A percentile compares a stretch with the other conserved stretches of the same genome.
Conservation (phyloP, 495 filamentous ascomycete genomes). For the Monascus purpureus region DNA sequence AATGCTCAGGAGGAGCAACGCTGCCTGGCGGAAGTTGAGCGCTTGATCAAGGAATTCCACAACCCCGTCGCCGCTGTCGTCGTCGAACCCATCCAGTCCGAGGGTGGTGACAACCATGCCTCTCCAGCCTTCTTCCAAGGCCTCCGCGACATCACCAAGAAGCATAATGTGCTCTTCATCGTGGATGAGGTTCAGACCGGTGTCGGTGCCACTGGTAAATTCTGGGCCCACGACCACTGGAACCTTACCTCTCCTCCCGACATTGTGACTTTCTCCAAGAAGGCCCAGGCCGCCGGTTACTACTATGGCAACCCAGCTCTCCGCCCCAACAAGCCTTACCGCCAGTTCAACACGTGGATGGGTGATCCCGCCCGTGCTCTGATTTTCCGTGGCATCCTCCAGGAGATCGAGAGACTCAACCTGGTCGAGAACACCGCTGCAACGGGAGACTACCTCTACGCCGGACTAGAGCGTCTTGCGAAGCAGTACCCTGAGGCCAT, state of each 20-base stretch:
- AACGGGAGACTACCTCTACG: slow-evolving; percentile 75
- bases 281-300: slow-evolving; percentile 96
- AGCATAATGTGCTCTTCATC: slow-evolving; percentile 79
- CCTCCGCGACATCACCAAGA: slow-evolving; percentile 73
- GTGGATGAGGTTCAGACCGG: slow-evolving; percentile 98
- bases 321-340: slow-evolving; percentile 96
- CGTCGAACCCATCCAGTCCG: slow-evolving; percentile 93
- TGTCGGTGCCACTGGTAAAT: slow-evolving; percentile 82
- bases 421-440: slow-evolving; percentile 69
- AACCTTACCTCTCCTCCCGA: slow-evolving; percentile 70
- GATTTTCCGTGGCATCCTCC: slow-evolving; percentile 82
- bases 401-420: slow-evolving; percentile 69
- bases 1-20: slow-evolving; percentile 74
- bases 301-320: slow-evolving; percentile 82
- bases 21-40: slow-evolving; percentile 80
- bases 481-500: slow-evolving; percentile 71
- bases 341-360: slow-evolving; percentile 99
- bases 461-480: slow-evolving; percentile 52
- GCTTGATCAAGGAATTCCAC: slow-evolving; percentile 69
- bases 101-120: slow-evolving; percentile 98
- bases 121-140: slow-evolving; percentile 84
- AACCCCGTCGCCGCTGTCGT: slow-evolving; percentile 80
- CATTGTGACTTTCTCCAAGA: slow-evolving; percentile 98
- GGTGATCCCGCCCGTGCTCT: slow-evolving; percentile 85
- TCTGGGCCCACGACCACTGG: slow-evolving; percentile 99